Percentiles rank a stretch among this genome's conserved stretches.
Conservation (phyloP, 768 basidiomycete genomes). For the Lactarius hengduanensis region DNA sequence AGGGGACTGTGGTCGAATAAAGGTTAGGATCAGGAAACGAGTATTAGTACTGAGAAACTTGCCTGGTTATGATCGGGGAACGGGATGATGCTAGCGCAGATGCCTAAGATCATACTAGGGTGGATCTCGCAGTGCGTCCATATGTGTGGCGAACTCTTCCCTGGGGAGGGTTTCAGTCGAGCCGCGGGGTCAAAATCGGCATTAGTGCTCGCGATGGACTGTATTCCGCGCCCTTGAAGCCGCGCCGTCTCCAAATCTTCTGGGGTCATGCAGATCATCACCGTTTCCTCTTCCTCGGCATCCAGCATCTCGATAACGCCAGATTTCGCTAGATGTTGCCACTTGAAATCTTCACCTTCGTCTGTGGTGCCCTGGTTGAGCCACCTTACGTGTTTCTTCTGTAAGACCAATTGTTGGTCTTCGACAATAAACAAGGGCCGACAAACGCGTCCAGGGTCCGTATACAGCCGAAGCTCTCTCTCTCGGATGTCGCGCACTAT, state of each 20-base stretch:
- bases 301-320: constrained; percentile 94
- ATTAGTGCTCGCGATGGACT: constrained; percentile 46
- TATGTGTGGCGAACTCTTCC: constrained; percentile 72
- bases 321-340: constrained; percentile 80
- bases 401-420: constrained; percentile 78
- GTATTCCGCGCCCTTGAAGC: constrained; percentile 51
- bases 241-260: constrained; percentile 91
- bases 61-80: constrained; percentile 99
- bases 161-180: constrained; percentile 66
- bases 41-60: constrained; percentile 33
- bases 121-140: constrained; percentile 99
- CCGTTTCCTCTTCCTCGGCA: constrained; percentile 98
- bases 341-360: constrained; percentile 60
- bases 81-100: constrained; percentile 98
- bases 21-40: constrained; percentile 9
- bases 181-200: constrained; percentile 82
- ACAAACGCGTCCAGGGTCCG: constrained; percentile 95
- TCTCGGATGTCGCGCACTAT: constrained; percentile 98
- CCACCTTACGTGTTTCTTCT: constrained; percentile 82
- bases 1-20: constrained; percentile 66
- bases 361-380: constrained; percentile 52
- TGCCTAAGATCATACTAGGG: constrained; percentile 97
- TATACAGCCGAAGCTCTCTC: constrained; percentile 89
- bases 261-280: constrained; percentile 99
- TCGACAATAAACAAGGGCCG: constrained; percentile 97